Evolutionary conservation across 148 eudicot species (phyloP), one percentile per base, ranked within the genome.

Genomic region (Chenopodium formosanum): DNA sequence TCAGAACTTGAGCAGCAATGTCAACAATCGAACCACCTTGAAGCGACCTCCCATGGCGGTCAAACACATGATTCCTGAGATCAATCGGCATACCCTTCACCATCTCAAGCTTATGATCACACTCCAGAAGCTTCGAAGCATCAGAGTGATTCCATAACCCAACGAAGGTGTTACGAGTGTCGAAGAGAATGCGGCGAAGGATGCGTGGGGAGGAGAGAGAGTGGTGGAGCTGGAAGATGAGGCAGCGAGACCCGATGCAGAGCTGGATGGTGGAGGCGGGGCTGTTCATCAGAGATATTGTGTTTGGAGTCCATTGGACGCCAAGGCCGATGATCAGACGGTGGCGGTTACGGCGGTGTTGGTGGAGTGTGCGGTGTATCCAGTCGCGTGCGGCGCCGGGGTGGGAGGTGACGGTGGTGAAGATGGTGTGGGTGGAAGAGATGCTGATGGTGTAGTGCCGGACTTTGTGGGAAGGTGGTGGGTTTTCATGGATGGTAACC

Each of bases 261-360:
- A 86, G 79, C 27, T 86, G 87, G 80, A 88, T 85, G 1, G 87
- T 84, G 37, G 90, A 82, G 22, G 83, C 86, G 1, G 73, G 82
- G 74, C 58, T 76, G 72, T 7, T 53, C 20, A 12, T 12, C 20
- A 12, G 52, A 9, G 13, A 53, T 4, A 53, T 13, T 1, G 60
- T 1, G 31, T 4, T n/a, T 14, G 90, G 85, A 22, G 66, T 68
- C 90, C 88, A 88, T 13, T 88, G 85, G 34, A 86, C 77, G 79
- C 83, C 90, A 72, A 88, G 85, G 19, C 90, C 90, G 72, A 88
- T 64, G n/a, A 88, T 23, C 48, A 86, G 82, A 23, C 77, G 56
- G 72, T 67, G 53, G 53, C 56, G 82, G n/a, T 73, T 32, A 65
- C 47, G 67, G 27, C 46, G 52, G 78, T 73, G 13, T n/a, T 23